phyloP scores from a whole-genome alignment of 805 yeast species.

The Kodamaea kaohsiungensis region DNA sequence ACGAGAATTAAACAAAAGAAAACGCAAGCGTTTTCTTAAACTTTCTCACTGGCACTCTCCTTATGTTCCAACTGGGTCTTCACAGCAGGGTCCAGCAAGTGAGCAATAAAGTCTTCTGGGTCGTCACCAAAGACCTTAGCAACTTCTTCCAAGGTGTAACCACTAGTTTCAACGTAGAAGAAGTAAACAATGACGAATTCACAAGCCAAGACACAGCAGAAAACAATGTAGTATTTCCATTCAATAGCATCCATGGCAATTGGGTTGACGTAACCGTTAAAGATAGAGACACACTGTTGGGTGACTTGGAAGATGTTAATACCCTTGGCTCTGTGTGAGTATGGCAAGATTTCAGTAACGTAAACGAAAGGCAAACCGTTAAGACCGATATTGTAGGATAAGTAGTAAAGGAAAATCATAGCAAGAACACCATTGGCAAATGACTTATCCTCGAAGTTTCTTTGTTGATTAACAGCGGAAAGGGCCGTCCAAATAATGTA shows the following conservation, averaged over 20 bases:
- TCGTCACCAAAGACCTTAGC: constrained; percentile 43
- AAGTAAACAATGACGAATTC: constrained; percentile 32
- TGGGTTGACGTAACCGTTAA: constrained; percentile 26
- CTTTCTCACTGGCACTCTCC: neutral
- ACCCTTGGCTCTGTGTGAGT: constrained; percentile 44
- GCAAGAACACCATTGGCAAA: constrained; percentile 50
- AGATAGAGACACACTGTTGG: constrained; percentile 21
- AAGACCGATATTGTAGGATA: constrained; percentile 42
- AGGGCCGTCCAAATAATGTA: constrained; percentile 44
- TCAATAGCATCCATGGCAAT: constrained; percentile 42
- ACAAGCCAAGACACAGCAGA: constrained; percentile 30
- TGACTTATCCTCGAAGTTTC: constrained; percentile 39
- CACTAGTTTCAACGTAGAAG: constrained; percentile 44
- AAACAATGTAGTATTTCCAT: constrained; percentile 48
- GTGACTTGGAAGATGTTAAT: constrained; percentile 28
- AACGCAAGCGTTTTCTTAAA: neutral
- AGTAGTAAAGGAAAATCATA: constrained; percentile 50
- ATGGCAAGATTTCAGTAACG: constrained; percentile 44
- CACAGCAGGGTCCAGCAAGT: constrained; percentile 1
- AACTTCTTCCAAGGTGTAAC: constrained; percentile 46
- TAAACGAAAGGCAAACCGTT: constrained; percentile 50
- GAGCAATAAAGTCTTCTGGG: constrained; percentile 12
- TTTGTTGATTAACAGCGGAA: constrained; percentile 48
- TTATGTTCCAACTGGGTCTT: constrained; percentile 1
- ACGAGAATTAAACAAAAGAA: neutral